Conservation (phyloP, 2,329 filamentous ascomycete species). For the Alternaria rosae region DNA sequence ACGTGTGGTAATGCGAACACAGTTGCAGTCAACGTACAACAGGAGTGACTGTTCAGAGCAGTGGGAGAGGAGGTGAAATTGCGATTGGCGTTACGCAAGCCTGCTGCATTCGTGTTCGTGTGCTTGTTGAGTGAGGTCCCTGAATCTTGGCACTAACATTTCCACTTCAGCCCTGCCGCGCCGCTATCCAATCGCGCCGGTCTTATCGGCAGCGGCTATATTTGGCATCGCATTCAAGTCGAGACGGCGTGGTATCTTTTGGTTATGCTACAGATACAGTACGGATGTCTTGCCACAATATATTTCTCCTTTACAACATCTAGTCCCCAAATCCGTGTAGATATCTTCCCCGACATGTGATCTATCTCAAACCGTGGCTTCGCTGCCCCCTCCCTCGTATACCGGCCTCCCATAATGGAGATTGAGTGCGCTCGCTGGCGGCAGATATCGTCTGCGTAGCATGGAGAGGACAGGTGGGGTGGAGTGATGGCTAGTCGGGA, state of each 20-base stretch:
- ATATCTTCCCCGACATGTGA: neutral
- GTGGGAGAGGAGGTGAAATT: neutral
- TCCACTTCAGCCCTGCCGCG: constrained; percentile 6
- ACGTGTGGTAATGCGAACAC: constrained; percentile 11
- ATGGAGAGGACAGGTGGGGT: neutral
- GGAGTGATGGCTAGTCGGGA: neutral
- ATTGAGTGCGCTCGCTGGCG: neutral
- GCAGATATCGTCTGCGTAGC: neutral
- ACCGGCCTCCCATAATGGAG: neutral
- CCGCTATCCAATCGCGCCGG: constrained; percentile 11
- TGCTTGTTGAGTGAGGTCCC: constrained; percentile 25
- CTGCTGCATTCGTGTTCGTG: constrained; percentile 28
- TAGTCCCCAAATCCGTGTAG: neutral
- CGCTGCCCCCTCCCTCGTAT: neutral
- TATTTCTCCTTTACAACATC: neutral
- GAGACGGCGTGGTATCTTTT: neutral
- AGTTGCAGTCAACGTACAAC: constrained; percentile 17
- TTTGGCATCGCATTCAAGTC: constrained; percentile 1
- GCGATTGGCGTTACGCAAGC: constrained; percentile 24
- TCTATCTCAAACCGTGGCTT: neutral
- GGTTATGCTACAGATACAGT: neutral
- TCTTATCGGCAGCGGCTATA: constrained; percentile 10
- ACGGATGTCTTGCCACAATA: neutral
- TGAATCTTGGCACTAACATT: constrained; percentile 30
- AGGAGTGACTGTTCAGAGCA: constrained; percentile 10